Base-by-base conservation (phyloP, 2,329 filamentous ascomycete genomes). In the Alternaria incomplexa region DNA sequence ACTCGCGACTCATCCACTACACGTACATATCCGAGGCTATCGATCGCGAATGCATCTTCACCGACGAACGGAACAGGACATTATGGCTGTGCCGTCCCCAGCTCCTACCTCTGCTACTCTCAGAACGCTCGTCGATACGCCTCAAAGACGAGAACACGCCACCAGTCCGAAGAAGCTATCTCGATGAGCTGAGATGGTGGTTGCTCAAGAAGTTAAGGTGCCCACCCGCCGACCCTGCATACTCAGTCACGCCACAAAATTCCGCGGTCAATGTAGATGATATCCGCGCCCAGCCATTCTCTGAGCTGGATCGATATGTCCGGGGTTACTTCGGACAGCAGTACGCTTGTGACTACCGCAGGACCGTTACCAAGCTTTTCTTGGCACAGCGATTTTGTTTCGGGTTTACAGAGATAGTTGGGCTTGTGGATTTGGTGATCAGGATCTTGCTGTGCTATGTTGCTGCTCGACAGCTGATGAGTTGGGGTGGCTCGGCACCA, bases 381-480 rank as follows among this genome's bases (percentile, higher is more conserved):
- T 63, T 84, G 4, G 82, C 82, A 3, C 76, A 83, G 62, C 71
- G 81, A 3, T 74, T 80, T 23, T 71, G 74, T 4, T 69, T 81
- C 6, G 81, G 82, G 1, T 73, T 81, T 7, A 70, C 78, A 6
- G 75, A 75, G 4, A 36, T 81, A 17, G 60, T 83, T 88, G 68
- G 97, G 90, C 73, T 91, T 92, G 65, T 89, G 86, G 53, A 97
- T 87, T 2, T 91, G 88, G 48, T 90, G 84, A 68, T 96, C 89
- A 54, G 87, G 83, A 0, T 93, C 90, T 1, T 86, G 83, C 22
- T 89, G 85, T 74, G 70, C 48, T 62, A 64, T 69, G 5, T 64
- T 69, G 58, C 77, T 74, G 65, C 67, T 61, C 43, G 53, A 64
- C 32, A 57, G 74, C 1, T 79, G 71, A 52, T 56, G 54, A n/a